Conservation (phyloP, 2,329 filamentous ascomycete species). For the Colletotrichum caudatum region DNA sequence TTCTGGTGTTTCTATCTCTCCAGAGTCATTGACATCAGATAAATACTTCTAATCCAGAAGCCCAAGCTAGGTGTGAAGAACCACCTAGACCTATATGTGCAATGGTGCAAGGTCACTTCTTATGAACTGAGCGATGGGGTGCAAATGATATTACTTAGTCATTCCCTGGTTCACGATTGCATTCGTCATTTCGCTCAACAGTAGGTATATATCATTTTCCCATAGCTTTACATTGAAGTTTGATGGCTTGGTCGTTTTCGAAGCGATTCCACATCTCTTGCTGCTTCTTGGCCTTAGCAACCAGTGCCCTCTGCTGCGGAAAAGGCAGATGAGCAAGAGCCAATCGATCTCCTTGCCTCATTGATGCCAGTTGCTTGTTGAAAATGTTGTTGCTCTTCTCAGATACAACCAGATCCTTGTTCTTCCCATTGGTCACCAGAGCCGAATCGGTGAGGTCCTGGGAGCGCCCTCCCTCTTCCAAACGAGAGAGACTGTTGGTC, state of each 20-base stretch:
- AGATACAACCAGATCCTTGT: background rate
- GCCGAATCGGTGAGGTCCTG: background rate
- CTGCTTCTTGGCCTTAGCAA: conserved; percentile 48
- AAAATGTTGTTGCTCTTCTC: background rate
- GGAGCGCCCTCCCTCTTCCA: background rate
- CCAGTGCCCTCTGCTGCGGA: conserved; percentile 47
- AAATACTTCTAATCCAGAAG: too few relatives aligned
- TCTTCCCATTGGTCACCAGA: background rate
- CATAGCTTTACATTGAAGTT: conserved; percentile 33
- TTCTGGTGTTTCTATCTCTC: too few relatives aligned
- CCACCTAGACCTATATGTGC: too few relatives aligned
- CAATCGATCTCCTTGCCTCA: background rate
- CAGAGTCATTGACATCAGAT: too few relatives aligned
- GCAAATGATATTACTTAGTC: too few relatives aligned
- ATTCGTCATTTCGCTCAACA: too few relatives aligned
- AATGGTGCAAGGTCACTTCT: too few relatives aligned
- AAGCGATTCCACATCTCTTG: conserved; percentile 44
- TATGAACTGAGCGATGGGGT: too few relatives aligned
- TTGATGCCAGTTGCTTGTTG: background rate
- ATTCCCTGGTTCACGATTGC: too few relatives aligned
- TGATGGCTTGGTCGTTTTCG: conserved; percentile 41
- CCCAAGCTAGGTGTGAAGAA: too few relatives aligned
- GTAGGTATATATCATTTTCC: background rate
- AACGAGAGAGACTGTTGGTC: background rate
- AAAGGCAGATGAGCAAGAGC: conserved; percentile 46